Evolutionary conservation across 768 basidiomycete genomes (phyloP).

Genomic region (Leccinellum luteum): DNA sequence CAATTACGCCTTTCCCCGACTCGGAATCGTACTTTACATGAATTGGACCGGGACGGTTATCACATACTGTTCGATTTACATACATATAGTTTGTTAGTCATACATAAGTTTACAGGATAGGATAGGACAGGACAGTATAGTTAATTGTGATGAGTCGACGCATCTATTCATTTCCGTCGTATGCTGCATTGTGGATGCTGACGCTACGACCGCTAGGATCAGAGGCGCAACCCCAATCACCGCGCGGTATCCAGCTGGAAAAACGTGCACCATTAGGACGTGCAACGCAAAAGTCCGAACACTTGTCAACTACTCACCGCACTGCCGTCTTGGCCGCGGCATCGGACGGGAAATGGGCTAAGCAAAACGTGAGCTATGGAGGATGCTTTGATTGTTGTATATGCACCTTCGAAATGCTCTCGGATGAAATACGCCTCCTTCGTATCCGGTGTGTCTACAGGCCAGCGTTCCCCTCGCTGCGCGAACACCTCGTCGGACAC

Average conservation of each 20-base stretch:
- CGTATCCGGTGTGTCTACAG: constrained; percentile 82
- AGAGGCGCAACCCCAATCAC: constrained; percentile 93
- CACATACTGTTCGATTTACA: too few species aligned
- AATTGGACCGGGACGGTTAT: too few species aligned
- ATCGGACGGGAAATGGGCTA: constrained; percentile 79
- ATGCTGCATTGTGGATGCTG: constrained; percentile 93
- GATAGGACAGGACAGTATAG: too few species aligned
- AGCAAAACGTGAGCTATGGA: not conserved
- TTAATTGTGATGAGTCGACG: too few species aligned
- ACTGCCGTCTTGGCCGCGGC: constrained; percentile 91
- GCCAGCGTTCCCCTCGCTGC: constrained; percentile 70
- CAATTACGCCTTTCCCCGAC: not conserved
- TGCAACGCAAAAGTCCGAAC: constrained; percentile 2
- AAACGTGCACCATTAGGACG: constrained; percentile 11
- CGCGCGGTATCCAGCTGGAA: constrained; percentile 85
- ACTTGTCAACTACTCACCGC: constrained; percentile 48
- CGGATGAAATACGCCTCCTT: constrained; percentile 96
- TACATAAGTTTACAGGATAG: not conserved
- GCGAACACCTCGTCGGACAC: constrained; percentile 84
- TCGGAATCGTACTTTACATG: too few species aligned
- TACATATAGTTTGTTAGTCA: not conserved
- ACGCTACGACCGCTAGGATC: constrained; percentile 97
- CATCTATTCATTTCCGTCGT: constrained; percentile 35
- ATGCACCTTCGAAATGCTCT: constrained; percentile 80
- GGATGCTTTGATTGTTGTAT: not conserved